A percentile compares a stretch with the other conserved stretches of the same genome.
Evolutionary conservation across 2,329 filamentous ascomycete species (phyloP).

Genomic region (Lecanosticta acicola): DNA sequence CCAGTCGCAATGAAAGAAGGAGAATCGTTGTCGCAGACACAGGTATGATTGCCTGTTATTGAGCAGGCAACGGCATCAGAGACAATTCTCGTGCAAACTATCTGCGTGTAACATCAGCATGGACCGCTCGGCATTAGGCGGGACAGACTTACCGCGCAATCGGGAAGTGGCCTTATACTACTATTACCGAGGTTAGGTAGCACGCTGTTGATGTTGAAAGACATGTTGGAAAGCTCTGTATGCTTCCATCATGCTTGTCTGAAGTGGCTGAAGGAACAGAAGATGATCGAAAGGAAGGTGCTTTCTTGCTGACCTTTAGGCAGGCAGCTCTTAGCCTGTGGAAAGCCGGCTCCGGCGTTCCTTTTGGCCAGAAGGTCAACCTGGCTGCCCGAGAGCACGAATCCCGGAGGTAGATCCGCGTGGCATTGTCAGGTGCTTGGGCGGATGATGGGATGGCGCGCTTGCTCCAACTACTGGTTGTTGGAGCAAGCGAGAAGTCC

Average conservation of each 20-base stretch:
- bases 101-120: background rate
- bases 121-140: background rate
- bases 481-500: too few relatives aligned
- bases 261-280: background rate
- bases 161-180: background rate
- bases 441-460: too few relatives aligned
- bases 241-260: background rate
- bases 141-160: background rate
- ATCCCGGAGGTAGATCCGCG: background rate
- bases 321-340: background rate
- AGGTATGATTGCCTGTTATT: background rate
- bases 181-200: background rate
- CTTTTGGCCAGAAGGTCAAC: background rate
- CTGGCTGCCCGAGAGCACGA: background rate
- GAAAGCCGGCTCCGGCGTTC: background rate
- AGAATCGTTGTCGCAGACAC: background rate
- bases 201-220: background rate
- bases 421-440: background rate
- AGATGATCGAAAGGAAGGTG: too few relatives aligned
- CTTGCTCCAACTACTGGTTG: too few relatives aligned
- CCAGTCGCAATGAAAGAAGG: too few relatives aligned
- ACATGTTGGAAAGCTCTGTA: background rate
- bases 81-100: background rate
- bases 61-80: background rate
- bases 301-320: background rate